Evolutionary conservation across 2,329 filamentous ascomycete genomes (phyloP), one percentile per base, ranked within the genome.

Genomic region (Phyllosticta citrichinensis): DNA sequence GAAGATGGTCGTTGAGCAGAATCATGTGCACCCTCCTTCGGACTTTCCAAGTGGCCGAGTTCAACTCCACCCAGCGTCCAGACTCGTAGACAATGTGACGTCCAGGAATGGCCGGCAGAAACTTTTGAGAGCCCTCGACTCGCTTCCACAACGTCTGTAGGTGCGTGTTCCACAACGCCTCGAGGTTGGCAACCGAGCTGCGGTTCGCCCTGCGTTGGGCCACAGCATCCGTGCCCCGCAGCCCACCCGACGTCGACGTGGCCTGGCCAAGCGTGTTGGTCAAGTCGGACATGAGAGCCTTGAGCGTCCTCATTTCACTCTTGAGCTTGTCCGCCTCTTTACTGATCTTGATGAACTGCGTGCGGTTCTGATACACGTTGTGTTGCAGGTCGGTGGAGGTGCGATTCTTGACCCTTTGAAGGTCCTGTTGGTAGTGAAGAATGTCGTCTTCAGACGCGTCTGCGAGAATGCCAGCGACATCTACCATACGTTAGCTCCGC

Each of bases 281-380:
- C 61, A 99, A 81, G 66, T 99, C 94, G 2, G 91, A 87, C 87
- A 99, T 97, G 58, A 97, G 81, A 65, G 90, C 90, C 53, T 89
- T 85, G 33, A 99, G 82, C 6, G 89, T 89, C 58, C 90, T 85
- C 94, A 99, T 97, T 74, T 99, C 94, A 60, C 85, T 85, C 76
- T 97, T 97, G 62, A 99, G 84, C 77, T 96, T 97, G 75, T 99
- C 94, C 1, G 95, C 94, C 77, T 99, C 94, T 75, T 97, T 97
- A 72, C 92, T 97, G 74, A 99, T 97, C 75, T 96, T 96, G 80
- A 99, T 97, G 71, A 99, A 99, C 70, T 97, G 94, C 0, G 91
- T 96, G 56, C 94, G 86, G 74, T 99, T 99, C 74, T 97, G 92
- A 75, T 96, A 93, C 57, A 99, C 88, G 75, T 92, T 97, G 70